These are phyloP conservation scores for Eucalyptus marginata DNA, from an alignment of 345 rosid genomes.

Conservation along the genomic window DNA sequence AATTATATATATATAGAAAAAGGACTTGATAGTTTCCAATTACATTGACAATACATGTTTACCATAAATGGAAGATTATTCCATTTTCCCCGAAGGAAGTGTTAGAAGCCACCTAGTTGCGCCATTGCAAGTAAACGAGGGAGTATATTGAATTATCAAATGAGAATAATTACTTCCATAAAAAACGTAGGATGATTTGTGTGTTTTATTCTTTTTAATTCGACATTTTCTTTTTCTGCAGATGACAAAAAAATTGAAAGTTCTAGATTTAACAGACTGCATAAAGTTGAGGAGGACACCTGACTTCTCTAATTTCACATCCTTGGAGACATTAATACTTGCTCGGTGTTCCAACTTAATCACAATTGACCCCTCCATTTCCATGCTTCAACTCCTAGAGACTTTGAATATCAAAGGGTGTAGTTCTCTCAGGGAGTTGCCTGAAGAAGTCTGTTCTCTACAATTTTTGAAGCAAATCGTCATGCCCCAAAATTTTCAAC, in stretches of 20 bases:
- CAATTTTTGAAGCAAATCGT: neutral
- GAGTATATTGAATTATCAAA: neutral
- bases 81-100: neutral
- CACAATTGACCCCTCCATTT: neutral
- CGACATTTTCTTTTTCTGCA: neutral
- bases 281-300: neutral
- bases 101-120: neutral
- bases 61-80: neutral
- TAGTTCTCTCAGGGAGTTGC: neutral
- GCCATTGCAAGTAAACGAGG: neutral
- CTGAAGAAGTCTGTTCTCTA: neutral
- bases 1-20: neutral
- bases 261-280: neutral
- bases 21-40: neutral
- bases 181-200: neutral
- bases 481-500: neutral
- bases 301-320: neutral
- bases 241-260: neutral
- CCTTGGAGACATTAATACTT: neutral
- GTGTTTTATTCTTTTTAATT: neutral
- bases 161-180: neutral
- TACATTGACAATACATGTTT: neutral
- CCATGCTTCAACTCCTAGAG: neutral
- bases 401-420: neutral
- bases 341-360: neutral